A percentile compares a stretch with the other conserved stretches of the same genome.
These are phyloP conservation scores for Tremella mesenterica DNA, from an alignment of 768 basidiomycete genomes.

Conservation along the genomic window DNA sequence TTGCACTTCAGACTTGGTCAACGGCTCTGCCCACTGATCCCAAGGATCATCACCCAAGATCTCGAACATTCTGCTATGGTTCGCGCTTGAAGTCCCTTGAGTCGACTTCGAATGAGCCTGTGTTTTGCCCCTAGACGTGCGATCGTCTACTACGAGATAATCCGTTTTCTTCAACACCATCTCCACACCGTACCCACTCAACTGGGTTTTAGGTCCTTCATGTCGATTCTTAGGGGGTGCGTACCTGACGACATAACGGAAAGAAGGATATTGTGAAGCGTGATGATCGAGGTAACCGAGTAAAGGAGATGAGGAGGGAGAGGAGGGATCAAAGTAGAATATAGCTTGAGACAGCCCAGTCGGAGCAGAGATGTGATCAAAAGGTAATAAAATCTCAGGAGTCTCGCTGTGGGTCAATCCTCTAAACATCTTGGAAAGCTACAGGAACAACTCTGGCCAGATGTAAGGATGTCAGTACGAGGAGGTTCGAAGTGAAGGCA, in stretches of 20 bases:
- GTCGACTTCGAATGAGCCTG: no score
- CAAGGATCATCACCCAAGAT: conserved; percentile 35
- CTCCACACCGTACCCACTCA: conserved; percentile 85
- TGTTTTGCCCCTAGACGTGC: conserved; percentile 45
- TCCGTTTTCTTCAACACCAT: conserved; percentile 95
- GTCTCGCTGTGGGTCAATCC: no score
- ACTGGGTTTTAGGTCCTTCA: conserved; percentile 15
- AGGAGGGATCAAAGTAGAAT: conserved; percentile 60
- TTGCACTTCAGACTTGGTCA: conserved; percentile 48
- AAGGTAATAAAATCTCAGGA: no score
- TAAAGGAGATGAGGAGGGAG: conserved; percentile 53
- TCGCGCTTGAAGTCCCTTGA: no score
- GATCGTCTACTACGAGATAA: conserved; percentile 86
- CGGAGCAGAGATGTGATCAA: conserved; percentile 38
- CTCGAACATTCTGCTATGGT: no score
- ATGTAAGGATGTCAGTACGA: no score
- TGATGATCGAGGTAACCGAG: conserved; percentile 58
- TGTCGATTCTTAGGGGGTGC: conserved; percentile 45
- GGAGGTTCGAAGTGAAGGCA: no score
- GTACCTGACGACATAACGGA: conserved; percentile 71
- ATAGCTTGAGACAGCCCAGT: conserved; percentile 56
- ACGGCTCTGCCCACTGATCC: conserved; percentile 30
- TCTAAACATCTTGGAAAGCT: conserved; percentile 45
- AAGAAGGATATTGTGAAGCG: conserved; percentile 48
- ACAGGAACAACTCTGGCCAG: no score